These are phyloP conservation scores for Ophiostoma montium DNA, from an alignment of 2,329 filamentous ascomycete species.

Conservation along the genomic window DNA sequence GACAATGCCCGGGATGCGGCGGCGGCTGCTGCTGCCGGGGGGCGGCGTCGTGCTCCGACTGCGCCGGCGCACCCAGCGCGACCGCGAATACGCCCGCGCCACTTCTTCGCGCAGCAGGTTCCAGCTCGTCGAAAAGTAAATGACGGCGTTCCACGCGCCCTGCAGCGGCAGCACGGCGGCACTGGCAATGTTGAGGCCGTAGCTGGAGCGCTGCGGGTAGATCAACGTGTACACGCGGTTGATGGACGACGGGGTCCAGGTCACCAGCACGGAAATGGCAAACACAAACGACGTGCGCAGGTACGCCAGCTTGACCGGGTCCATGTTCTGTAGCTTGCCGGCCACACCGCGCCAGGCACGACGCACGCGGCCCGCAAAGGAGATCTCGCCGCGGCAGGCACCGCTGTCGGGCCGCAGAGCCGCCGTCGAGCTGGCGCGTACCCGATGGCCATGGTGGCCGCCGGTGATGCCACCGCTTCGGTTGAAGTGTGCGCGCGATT, in stretches of 20 bases:
- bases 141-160: conserved; percentile 67
- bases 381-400: neutral
- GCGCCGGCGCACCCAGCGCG: neutral
- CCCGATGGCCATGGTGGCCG: neutral
- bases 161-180: conserved; percentile 63
- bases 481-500: neutral
- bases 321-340: conserved; percentile 27
- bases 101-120: conserved; percentile 20
- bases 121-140: conserved; percentile 57
- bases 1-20: neutral
- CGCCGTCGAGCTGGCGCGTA: neutral
- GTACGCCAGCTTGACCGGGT: conserved; percentile 47
- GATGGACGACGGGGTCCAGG: conserved; percentile 53
- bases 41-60: neutral
- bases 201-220: conserved; percentile 37
- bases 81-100: neutral
- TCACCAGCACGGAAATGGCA: conserved; percentile 44
- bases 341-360: conserved; percentile 16
- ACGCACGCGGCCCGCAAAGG: neutral
- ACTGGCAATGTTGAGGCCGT: conserved; percentile 52
- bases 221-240: conserved; percentile 60
- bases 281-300: conserved; percentile 47
- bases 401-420: neutral
- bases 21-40: neutral
- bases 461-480: too few relatives aligned